Evolutionary conservation across 345 rosid genomes (phyloP).

Genomic region (Populus deltoides): DNA sequence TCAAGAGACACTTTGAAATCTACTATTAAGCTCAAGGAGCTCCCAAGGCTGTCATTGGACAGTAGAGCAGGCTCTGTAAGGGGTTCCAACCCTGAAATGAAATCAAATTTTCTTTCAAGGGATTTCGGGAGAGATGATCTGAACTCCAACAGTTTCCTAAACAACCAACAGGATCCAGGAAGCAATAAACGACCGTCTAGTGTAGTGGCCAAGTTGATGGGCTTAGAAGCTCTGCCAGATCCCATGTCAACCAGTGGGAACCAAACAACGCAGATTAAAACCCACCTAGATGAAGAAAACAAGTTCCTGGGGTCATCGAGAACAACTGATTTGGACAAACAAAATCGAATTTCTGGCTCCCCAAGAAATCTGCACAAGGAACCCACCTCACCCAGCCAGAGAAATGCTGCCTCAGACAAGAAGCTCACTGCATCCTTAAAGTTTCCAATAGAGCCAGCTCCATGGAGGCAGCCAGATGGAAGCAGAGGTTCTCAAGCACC

Average conservation of each 20-base stretch:
- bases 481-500: constrained; percentile 40
- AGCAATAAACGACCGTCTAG: constrained; percentile 57
- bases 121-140: constrained; percentile 20
- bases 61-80: constrained; percentile 57
- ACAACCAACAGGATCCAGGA: constrained; percentile 50
- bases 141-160: constrained; percentile 11
- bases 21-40: constrained; percentile 61
- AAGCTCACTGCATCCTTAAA: constrained; percentile 43
- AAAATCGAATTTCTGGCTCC: constrained; percentile 36
- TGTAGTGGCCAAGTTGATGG: constrained; percentile 86
- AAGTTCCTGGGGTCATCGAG: constrained; percentile 31
- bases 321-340: constrained; percentile 33
- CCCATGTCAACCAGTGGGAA: constrained; percentile 18
- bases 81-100: constrained; percentile 36
- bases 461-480: constrained; percentile 63
- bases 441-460: constrained; percentile 62
- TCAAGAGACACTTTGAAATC: constrained; percentile 50
- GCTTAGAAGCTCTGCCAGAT: constrained; percentile 64
- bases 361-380: constrained; percentile 49
- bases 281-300: constrained; percentile 22
- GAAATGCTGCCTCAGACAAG: constrained; percentile 39
- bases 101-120: constrained; percentile 34
- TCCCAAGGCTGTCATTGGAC: constrained; percentile 85
- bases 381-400: constrained; percentile 37
- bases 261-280: constrained; percentile 20